Percentiles rank a stretch among this genome's conserved stretches.
These are phyloP conservation scores for Candida cerambycidarum DNA, from an alignment of 805 yeast species.

Conservation along the genomic window DNA sequence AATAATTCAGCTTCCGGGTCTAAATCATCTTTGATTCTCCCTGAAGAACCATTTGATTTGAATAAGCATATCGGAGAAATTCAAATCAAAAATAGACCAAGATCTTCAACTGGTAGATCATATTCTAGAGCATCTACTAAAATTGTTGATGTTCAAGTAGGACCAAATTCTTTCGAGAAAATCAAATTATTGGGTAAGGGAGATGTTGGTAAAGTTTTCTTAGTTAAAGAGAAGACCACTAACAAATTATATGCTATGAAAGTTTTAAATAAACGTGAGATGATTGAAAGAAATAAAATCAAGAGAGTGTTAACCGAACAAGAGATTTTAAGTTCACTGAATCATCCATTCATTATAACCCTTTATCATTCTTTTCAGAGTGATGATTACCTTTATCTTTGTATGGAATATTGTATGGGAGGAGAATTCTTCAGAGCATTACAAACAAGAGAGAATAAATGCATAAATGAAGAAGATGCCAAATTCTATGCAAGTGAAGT, in stretches of 20 bases:
- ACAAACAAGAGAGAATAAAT: conserved; percentile 84
- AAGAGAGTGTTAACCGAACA: conserved; percentile 96
- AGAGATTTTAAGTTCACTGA: conserved; percentile 90
- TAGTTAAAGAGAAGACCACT: conserved; percentile 79
- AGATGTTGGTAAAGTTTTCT: conserved; percentile 94
- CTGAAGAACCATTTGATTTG: conserved; percentile 41
- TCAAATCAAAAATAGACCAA: conserved; percentile 32
- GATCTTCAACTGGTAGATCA: conserved; percentile 51
- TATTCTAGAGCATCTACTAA: conserved; percentile 76
- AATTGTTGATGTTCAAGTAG: conserved; percentile 74
- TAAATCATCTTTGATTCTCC: not conserved
- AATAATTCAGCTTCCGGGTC: conserved; percentile 10
- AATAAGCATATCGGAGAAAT: conserved; percentile 46
- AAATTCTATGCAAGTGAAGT: conserved; percentile 95
- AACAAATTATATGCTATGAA: conserved; percentile 88
- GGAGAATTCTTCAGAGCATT: conserved; percentile 97
- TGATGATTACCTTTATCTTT: conserved; percentile 83
- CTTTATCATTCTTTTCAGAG: conserved; percentile 95
- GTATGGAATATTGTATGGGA: conserved; percentile 99
- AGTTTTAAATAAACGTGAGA: conserved; percentile 83
- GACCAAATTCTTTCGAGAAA: conserved; percentile 85
- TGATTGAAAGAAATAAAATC: conserved; percentile 92
- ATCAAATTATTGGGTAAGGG: conserved; percentile 92
- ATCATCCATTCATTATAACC: conserved; percentile 96
- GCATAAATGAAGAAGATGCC: conserved; percentile 86